These are phyloP conservation scores for Neurospora discreta DNA, from an alignment of 495 filamentous ascomycete species.

Conservation along the genomic window DNA sequence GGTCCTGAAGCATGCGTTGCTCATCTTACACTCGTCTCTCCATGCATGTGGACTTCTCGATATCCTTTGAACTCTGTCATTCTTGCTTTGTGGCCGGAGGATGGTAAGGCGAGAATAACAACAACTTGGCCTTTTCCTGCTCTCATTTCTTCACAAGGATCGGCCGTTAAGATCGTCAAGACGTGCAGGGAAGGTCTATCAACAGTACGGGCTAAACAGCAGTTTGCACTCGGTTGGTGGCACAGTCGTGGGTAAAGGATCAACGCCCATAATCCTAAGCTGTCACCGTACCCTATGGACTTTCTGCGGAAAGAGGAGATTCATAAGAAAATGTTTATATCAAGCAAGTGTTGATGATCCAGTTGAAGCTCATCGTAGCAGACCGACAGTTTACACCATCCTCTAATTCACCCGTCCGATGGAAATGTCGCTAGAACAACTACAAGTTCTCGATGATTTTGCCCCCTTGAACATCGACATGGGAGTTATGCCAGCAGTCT, in stretches of 20 bases:
- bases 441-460: neutral
- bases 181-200: neutral
- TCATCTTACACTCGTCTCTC: neutral
- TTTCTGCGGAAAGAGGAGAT: neutral
- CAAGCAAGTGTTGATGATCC: neutral
- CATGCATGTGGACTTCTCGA: neutral
- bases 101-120: neutral
- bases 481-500: slow-evolving; percentile 15
- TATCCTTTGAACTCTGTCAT: neutral
- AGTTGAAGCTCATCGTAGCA: neutral
- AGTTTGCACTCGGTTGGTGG: neutral
- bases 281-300: neutral
- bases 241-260: neutral
- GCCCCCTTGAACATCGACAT: neutral
- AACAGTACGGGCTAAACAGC: neutral
- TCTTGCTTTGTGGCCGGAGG: neutral
- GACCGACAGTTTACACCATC: neutral
- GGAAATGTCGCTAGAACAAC: neutral
- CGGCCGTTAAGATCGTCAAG: neutral
- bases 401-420: neutral
- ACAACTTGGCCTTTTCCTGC: neutral
- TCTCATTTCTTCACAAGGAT: neutral
- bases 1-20: neutral
- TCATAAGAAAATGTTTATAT: neutral
- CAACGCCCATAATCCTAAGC: neutral